Evolutionary conservation across 2,329 filamentous ascomycete genomes (phyloP), one percentile per base, ranked within the genome.

Genomic region (Cordyceps tenuipes): DNA sequence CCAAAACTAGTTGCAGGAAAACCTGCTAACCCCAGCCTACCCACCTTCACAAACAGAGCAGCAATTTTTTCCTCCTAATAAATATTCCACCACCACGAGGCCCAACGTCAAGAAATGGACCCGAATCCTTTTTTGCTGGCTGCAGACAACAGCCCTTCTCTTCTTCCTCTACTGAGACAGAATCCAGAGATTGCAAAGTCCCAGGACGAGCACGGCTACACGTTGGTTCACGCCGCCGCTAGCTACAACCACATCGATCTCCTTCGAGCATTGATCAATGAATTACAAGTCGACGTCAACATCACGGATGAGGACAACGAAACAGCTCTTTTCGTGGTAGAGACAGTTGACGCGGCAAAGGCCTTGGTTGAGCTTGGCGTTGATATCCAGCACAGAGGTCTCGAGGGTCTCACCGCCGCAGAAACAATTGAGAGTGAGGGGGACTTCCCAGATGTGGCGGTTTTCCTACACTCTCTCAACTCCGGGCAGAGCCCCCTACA

Each of bases 131-230:
- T 87, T 70, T 79, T 91, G 60, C 81, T 91, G 53, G 93, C 92
- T 46, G 90, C 93, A 62, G 93, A 96, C 72, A 88, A 91, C 68
- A 88, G 88, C 56, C 76, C 84, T 47, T 79, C 82, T 49, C 84
- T 99, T 59, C 79, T 96, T 63, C 78, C 85, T 61, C 84, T 92
- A 66, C 85, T 99, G 57, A 82, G 83, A 64, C 78, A 85, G 63
- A 83, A 91, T 66, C 90, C 91, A 39, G 75, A 83, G n/a, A 79
- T 96, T 57, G 93, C 94, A 58, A 82, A 86, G 2, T 77, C 82
- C 57, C 90, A 96, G 75, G 94, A 99, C 73, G 85, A 88, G 62
- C 89, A 97, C 69, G 94, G 94, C 68, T 99, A 99, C 77, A 96
- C 91, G 51, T 84, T 97, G 29, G 78, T 97, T 53, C 94, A 99